phyloP scores from a whole-genome alignment of 306 rosid species.

The Medicago lupulina region DNA sequence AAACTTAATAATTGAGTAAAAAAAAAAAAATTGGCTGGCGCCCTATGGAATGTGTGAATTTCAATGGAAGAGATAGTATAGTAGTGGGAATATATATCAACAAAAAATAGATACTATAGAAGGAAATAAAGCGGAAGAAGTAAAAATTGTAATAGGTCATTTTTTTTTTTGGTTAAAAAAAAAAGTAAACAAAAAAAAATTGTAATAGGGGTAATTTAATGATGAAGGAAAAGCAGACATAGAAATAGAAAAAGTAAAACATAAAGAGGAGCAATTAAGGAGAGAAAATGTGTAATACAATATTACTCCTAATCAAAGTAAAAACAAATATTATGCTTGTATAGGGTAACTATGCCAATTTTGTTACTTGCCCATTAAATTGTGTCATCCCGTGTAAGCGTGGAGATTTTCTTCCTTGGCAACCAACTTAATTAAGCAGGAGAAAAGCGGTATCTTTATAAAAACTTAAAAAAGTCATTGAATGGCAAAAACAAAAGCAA shows the following conservation, averaged over 20 bases:
- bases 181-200: too few species aligned
- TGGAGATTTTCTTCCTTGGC: conserved; percentile 38
- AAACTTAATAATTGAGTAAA: too few species aligned
- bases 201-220: not conserved
- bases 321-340: not conserved
- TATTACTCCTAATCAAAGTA: not conserved
- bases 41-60: too few species aligned
- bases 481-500: conserved; percentile 39
- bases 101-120: not conserved
- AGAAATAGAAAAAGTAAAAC: not conserved
- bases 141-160: too few species aligned
- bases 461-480: conserved; percentile 41
- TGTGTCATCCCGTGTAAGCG: conserved; percentile 2
- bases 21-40: too few species aligned
- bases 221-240: not conserved
- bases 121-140: not conserved
- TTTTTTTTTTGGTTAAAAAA: too few species aligned
- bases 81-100: too few species aligned
- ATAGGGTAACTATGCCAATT: not conserved
- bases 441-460: conserved; percentile 35
- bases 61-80: too few species aligned
- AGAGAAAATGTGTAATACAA: not conserved
- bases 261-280: conserved; percentile 22
- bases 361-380: conserved; percentile 4
- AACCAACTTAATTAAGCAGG: conserved; percentile 41